Evolutionary conservation across 345 rosid genomes (phyloP).

Genomic region (Lumnitzera racemosa): DNA sequence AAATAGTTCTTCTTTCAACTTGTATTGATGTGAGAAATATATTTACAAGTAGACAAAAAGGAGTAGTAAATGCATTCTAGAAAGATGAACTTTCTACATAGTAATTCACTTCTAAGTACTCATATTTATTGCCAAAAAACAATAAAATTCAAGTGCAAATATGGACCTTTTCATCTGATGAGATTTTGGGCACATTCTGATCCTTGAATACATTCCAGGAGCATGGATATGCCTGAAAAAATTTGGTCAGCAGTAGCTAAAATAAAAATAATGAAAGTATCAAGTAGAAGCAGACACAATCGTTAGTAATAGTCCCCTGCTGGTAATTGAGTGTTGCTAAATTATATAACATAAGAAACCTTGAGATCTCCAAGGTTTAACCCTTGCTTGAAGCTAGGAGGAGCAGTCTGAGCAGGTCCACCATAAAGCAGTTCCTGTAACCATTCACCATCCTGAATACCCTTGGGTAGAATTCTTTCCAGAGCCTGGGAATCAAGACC

Average conservation of each 20-base stretch:
- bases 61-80: too few relatives aligned
- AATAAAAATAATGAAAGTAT: not conserved
- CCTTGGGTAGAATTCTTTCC: slow-evolving; percentile 62
- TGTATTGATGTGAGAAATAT: too few relatives aligned
- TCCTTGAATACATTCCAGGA: slow-evolving; percentile 71
- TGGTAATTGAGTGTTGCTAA: not conserved
- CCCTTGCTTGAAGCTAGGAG: slow-evolving; percentile 82
- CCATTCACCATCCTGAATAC: slow-evolving; percentile 79
- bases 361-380: slow-evolving; percentile 72
- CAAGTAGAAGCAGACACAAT: not conserved
- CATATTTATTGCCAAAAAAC: not conserved
- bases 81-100: too few relatives aligned
- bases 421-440: slow-evolving; percentile 62
- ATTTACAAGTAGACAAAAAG: too few relatives aligned
- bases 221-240: slow-evolving; percentile 55
- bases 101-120: too few relatives aligned
- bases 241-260: not conserved
- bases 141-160: too few relatives aligned
- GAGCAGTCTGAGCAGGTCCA: slow-evolving; percentile 57
- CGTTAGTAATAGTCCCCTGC: not conserved
- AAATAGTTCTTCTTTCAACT: too few relatives aligned
- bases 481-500: slow-evolving; percentile 62
- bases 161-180: slow-evolving; percentile 35
- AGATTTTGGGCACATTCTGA: slow-evolving; percentile 23
- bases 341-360: slow-evolving; percentile 32